Conservation (phyloP, 2,329 filamentous ascomycete genomes). For the Claviceps fusiformis region DNA sequence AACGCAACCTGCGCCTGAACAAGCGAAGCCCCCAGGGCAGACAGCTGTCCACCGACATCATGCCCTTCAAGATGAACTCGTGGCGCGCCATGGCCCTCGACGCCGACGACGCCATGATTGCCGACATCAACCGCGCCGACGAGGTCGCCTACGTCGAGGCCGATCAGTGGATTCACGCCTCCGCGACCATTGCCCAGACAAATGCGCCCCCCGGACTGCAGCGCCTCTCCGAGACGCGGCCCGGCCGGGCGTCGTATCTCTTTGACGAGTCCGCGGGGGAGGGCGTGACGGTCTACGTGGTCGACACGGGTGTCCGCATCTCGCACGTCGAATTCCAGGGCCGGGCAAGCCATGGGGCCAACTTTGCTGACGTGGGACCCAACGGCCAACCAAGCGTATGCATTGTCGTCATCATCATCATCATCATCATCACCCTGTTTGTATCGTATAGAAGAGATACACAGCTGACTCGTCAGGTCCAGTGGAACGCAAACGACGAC, state of each 20-base stretch:
- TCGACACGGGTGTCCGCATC: slow-evolving; percentile 50
- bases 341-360: slow-evolving; percentile 38
- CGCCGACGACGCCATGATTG: slow-evolving; percentile 35
- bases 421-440: background rate
- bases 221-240: slow-evolving; percentile 33
- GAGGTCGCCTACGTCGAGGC: slow-evolving; percentile 42
- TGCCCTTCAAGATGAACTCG: slow-evolving; percentile 30
- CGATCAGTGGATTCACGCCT: slow-evolving; percentile 33
- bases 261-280: slow-evolving; percentile 39
- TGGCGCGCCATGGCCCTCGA: slow-evolving; percentile 43
- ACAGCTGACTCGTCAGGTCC: background rate
- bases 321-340: slow-evolving; percentile 43
- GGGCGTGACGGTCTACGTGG: slow-evolving; percentile 47
- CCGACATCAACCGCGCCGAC: slow-evolving; percentile 31
- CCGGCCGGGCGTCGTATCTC: slow-evolving; percentile 21
- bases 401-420: background rate
- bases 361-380: slow-evolving; percentile 26
- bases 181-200: slow-evolving; percentile 33
- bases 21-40: slow-evolving; percentile 36
- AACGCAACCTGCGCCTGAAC: slow-evolving; percentile 35
- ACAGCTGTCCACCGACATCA: slow-evolving; percentile 32
- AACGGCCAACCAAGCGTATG: slow-evolving; percentile 25
- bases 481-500: slow-evolving; percentile 24
- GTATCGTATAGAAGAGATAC: background rate
- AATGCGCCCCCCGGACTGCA: slow-evolving; percentile 40